phyloP scores from a whole-genome alignment of 805 yeast species.

The Candida broadrunensis region DNA sequence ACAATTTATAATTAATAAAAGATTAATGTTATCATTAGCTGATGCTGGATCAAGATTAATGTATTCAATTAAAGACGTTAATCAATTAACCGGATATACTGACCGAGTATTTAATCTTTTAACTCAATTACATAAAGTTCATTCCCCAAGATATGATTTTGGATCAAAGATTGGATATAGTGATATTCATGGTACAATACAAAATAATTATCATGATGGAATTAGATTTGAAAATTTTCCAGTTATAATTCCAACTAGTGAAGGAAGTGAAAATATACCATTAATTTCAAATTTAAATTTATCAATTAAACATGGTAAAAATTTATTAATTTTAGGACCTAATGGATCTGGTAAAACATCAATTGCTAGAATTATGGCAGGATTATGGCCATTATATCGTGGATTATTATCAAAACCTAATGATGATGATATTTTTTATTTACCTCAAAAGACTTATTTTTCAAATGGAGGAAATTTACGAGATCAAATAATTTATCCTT shows the following conservation, averaged over 20 bases:
- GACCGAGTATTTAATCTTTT: slow-evolving; percentile 77
- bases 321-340: slow-evolving; percentile 76
- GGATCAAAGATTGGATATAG: slow-evolving; percentile 38
- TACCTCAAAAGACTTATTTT: slow-evolving; percentile 87
- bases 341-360: slow-evolving; percentile 92
- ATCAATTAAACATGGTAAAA: slow-evolving; percentile 60
- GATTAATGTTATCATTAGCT: slow-evolving; percentile 85
- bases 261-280: slow-evolving; percentile 60
- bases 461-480: slow-evolving; percentile 83
- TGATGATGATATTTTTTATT: slow-evolving; percentile 64
- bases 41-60: slow-evolving; percentile 94
- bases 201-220: slow-evolving; percentile 67
- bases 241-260: slow-evolving; percentile 68
- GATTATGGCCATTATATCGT: slow-evolving; percentile 85
- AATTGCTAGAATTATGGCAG: slow-evolving; percentile 78
- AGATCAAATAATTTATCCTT: slow-evolving; percentile 89
- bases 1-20: slow-evolving; percentile 84
- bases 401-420: slow-evolving; percentile 81
- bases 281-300: slow-evolving; percentile 60
- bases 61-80: slow-evolving; percentile 90
- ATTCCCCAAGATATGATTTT: slow-evolving; percentile 55
- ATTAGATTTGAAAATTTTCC: slow-evolving; percentile 80
- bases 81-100: slow-evolving; percentile 88
- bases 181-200: slow-evolving; percentile 77
- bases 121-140: slow-evolving; percentile 78